These are phyloP conservation scores for Pycnococcus provasolii DNA, from an alignment of 139 green algal genomes.

Conservation along the genomic window DNA sequence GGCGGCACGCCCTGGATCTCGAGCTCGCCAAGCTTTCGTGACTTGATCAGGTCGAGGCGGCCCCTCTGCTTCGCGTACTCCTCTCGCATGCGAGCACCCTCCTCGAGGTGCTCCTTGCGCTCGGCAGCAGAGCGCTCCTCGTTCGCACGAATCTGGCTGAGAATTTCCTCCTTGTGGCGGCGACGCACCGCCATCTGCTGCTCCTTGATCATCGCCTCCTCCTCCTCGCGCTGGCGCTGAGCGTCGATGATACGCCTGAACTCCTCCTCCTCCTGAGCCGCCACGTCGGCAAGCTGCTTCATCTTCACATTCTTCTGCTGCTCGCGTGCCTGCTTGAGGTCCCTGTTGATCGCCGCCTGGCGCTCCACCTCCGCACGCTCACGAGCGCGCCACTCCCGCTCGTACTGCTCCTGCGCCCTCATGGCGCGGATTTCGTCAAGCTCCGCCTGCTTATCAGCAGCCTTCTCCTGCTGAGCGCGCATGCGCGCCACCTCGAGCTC, in stretches of 20 bases:
- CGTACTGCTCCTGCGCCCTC: slow-evolving; percentile 52
- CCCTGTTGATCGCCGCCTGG: slow-evolving; percentile 40
- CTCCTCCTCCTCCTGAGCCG: slow-evolving; percentile 55
- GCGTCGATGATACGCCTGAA: slow-evolving; percentile 60
- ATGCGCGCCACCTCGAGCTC: slow-evolving; percentile 75
- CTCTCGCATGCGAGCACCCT: slow-evolving; percentile 44
- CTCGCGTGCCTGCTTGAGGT: slow-evolving; percentile 53
- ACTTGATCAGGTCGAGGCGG: slow-evolving; percentile 50
- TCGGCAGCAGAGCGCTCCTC: slow-evolving; percentile 42
- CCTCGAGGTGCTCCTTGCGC: slow-evolving; percentile 45
- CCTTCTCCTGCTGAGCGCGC: slow-evolving; percentile 54
- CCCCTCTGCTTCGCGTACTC: slow-evolving; percentile 38
- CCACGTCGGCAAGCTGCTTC: slow-evolving; percentile 53
- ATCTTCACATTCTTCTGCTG: slow-evolving; percentile 59
- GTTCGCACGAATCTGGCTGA: slow-evolving; percentile 52
- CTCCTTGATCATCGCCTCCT: slow-evolving; percentile 32
- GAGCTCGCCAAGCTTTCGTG: slow-evolving; percentile 63
- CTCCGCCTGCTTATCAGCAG: slow-evolving; percentile 61
- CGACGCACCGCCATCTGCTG: slow-evolving; percentile 34
- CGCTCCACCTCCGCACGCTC: slow-evolving; percentile 47
- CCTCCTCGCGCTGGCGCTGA: slow-evolving; percentile 47
- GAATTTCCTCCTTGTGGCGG: slow-evolving; percentile 61
- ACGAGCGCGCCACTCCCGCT: slow-evolving; percentile 62
- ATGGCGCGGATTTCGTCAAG: slow-evolving; percentile 71
- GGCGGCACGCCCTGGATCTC: slow-evolving; percentile 49